Base-by-base conservation (phyloP, 2,329 filamentous ascomycete genomes). In the Talaromyces amestolkiae region DNA sequence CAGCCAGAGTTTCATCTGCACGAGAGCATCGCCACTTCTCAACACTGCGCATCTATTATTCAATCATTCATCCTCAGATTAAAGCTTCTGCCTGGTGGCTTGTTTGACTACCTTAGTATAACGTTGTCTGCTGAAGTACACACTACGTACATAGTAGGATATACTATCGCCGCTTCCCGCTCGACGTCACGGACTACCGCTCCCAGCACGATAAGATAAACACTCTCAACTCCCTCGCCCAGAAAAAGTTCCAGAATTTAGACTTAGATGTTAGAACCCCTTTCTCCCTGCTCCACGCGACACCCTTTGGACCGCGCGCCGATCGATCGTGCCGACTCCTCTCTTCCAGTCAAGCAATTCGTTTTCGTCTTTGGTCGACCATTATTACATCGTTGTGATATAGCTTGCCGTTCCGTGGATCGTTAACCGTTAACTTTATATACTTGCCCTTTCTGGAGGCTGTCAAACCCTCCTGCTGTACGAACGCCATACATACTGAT, bases 161-260 rank as follows among this genome's bases (percentile, higher is more conserved):
- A 35, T 15, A 19, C 6, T 35, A n/a, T 45, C 35, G 37, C 56
- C 7, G 56, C 35, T 58, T 59, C 9, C 47, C 39, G 37, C 31
- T 37, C 33, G 56, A 59, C 56, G 56, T 59, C 56, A 59, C 56
- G 54, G 37, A 35, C 37, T 22, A 33, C 33, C 15, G 33, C 33
- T 37, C n/a, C 53, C 33, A 60, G 53, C 45, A 35, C 49, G 61
- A 63, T 63, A 63, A 63, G 61, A 54, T 63, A 33, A 54, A 45
- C 22, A 39, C 19, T 27, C 17, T 3, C 17, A 15, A 10, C 31
- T 39, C 54, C 13, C 56, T 43, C 37, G 24, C 15, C 10, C 56
- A n/a, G n/a, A 37, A 22, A 22, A 37, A 37, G 31, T 39, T 22
- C 11, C 53, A 31, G 27, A 31, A 31, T 31, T 31, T 31, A 31